These are phyloP conservation scores for Collybiopsis confluens DNA, from an alignment of 768 basidiomycete species.

Conservation along the genomic window DNA sequence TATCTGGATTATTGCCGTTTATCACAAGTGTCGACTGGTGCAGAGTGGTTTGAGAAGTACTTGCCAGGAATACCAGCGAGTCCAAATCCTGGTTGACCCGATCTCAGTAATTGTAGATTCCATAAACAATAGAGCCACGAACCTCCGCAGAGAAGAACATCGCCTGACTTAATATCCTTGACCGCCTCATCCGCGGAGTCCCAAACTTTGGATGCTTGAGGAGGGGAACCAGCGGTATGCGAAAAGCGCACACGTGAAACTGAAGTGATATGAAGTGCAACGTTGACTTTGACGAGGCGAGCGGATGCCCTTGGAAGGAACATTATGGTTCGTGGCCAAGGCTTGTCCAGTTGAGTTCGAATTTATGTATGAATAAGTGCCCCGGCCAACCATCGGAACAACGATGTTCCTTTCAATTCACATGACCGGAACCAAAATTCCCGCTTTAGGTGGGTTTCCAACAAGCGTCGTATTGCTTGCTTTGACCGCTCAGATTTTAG, in stretches of 20 bases:
- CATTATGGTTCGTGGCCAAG: slow-evolving; percentile 5
- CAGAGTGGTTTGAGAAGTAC: background rate
- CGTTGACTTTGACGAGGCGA: background rate
- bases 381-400: background rate
- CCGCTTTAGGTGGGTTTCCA: background rate
- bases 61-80: slow-evolving; percentile 83
- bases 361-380: too few species aligned
- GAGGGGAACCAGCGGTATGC: background rate
- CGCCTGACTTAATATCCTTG: slow-evolving; percentile 76
- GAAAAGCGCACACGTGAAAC: background rate
- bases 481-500: background rate
- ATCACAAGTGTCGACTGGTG: slow-evolving; percentile 2
- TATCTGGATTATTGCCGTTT: slow-evolving; percentile 44
- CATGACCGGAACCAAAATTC: too few species aligned
- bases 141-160: slow-evolving; percentile 81
- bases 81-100: slow-evolving; percentile 64
- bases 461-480: background rate
- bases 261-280: background rate
- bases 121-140: slow-evolving; percentile 18
- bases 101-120: background rate
- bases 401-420: background rate
- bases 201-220: slow-evolving; percentile 65
- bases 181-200: slow-evolving; percentile 79
- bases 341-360: background rate
- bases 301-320: slow-evolving; percentile 2